Base-by-base conservation (phyloP, 1,284 basidiomycete species). In the Malassezia sympodialis region DNA sequence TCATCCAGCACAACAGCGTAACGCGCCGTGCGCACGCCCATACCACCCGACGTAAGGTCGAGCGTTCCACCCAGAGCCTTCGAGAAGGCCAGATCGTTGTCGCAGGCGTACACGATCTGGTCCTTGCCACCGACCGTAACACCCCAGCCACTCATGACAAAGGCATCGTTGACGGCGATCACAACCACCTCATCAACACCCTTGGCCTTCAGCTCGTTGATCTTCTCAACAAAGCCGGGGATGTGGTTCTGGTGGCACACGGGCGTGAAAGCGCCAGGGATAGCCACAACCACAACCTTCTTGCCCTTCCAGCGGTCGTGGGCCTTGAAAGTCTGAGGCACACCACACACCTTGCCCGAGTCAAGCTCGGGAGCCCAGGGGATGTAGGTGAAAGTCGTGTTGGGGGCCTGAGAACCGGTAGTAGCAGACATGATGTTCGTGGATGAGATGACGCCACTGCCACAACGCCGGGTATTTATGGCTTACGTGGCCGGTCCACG, bases 251-350 rank as follows among this genome's bases (percentile, higher is more conserved):
- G 59, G 54, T 72, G 68, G 65, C 69, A 69, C 4, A 65, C 67
- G 19, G 65, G 54, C 35, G 49, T 51, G 76, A 82, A 65, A 24
- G 85, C 85, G 52, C 86, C 85, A 24, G 86, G 86, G 37, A 87
- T 83, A 57, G 85, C 78, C 73, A 88, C 80, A 57, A 88, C 75
- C 43, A 88, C 83, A 51, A 88, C 83, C 76, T 86, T 88, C 80
- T 89, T 88, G 70, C 83, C 84, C 76, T 84, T 85, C 84, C 84
- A 87, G 43, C 81, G 65, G 15, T 68, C 62, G 61, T 83, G 79
- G 19, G 82, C 84, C 56, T 77, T 60, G 50, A 76, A 50, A 58
- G 69, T 64, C 49, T 77, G 63, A 37, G 73, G 75, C 19, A 65
- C 57, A 32, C 75, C 75, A 57, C 75, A 76, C 5, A 66, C 70